A percentile compares a stretch with the other conserved stretches of the same genome.
Evolutionary conservation across 139 green algal genomes (phyloP).

Genomic region (Chlamydomonas eustigma): DNA sequence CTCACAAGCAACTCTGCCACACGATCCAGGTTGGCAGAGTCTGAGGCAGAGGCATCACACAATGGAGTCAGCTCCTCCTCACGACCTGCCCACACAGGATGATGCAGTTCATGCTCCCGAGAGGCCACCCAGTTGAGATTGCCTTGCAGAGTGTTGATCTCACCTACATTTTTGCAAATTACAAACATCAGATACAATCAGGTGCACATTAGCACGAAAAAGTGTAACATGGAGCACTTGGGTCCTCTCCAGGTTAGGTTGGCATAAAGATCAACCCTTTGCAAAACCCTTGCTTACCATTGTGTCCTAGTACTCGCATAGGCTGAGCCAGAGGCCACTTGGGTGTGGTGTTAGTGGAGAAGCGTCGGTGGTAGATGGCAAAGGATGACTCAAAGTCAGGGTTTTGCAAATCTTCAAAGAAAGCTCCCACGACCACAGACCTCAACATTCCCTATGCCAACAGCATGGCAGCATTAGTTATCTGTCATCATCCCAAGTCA

Average conservation of each 20-base stretch:
- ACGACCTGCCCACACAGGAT: constrained; percentile 84
- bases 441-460: constrained; percentile 90
- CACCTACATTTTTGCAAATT: no score
- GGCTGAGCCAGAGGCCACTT: constrained; percentile 98
- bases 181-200: no score
- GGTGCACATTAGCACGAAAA: no score
- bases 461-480: no score
- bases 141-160: constrained; percentile 99
- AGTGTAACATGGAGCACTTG: no score
- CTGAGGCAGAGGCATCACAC: constrained; percentile 71
- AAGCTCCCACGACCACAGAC: constrained; percentile 75
- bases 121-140: constrained; percentile 99
- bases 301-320: constrained; percentile 98
- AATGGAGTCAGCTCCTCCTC: constrained; percentile 89
- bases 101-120: constrained; percentile 78
- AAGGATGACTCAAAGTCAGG: constrained; percentile 78
- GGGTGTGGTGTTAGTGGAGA: constrained; percentile 98
- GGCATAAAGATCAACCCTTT: neutral
- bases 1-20: constrained; percentile 90
- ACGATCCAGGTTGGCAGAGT: constrained; percentile 96
- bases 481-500: no score
- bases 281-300: constrained; percentile 70
- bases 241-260: neutral
- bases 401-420: constrained; percentile 91
- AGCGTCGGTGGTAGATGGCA: constrained; percentile 98